Conservation (phyloP, 768 basidiomycete genomes). For the Psilocybe sp. region DNA sequence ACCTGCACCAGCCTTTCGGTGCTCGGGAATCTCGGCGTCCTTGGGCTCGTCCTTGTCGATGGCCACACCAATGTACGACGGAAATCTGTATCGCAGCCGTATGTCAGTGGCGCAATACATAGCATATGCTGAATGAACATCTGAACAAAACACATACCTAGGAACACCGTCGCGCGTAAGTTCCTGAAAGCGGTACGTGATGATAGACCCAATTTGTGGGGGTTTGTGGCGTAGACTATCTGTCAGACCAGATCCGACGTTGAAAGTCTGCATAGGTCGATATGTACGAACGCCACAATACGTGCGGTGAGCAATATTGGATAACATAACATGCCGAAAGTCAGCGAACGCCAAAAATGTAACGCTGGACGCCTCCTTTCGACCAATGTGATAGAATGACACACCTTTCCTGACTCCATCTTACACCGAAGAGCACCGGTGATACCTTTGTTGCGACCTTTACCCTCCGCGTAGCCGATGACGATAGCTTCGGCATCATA, state of each 20-base stretch:
- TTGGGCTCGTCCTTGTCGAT: conserved; percentile 52
- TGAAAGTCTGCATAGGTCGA: conserved; percentile 41
- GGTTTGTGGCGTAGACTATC: conserved; percentile 53
- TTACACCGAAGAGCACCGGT: conserved; percentile 52
- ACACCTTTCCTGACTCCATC: conserved; percentile 61
- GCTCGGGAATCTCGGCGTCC: conserved; percentile 50
- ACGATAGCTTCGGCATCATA: conserved; percentile 61
- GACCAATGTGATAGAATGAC: background rate
- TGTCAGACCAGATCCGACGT: conserved; percentile 51
- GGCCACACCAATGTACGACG: conserved; percentile 50
- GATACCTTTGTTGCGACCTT: conserved; percentile 46
- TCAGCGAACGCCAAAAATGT: background rate
- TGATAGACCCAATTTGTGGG: conserved; percentile 53
- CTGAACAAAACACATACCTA: conserved; percentile 30
- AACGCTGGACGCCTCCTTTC: background rate
- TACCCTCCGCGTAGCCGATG: conserved; percentile 53
- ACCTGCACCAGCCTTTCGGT: conserved; percentile 12
- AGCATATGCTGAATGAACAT: background rate
- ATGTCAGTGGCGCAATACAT: background rate
- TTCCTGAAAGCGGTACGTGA: conserved; percentile 60
- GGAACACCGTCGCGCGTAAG: conserved; percentile 55
- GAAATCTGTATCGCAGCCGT: conserved; percentile 38
- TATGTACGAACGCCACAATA: background rate
- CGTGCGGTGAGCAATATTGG: background rate
- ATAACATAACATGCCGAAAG: background rate